Evolutionary conservation across 116 monocot species (phyloP).

Genomic region (Phalaenopsis hybrid): DNA sequence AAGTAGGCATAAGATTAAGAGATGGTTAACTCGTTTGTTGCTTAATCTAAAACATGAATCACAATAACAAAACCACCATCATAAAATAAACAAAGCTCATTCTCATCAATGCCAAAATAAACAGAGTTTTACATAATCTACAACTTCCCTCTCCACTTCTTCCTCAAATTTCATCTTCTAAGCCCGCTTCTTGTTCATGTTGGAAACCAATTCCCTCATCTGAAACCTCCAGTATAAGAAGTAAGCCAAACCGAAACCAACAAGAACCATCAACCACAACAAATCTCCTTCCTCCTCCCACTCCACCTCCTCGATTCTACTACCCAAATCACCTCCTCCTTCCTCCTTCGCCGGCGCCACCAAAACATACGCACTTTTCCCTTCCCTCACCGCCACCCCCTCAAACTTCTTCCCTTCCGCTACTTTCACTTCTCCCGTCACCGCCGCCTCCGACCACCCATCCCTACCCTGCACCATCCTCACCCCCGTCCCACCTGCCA

Average conservation of each 20-base stretch:
- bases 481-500: conserved; percentile 13
- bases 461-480: conserved; percentile 44
- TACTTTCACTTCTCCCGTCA: conserved; percentile 29
- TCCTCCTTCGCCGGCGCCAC: conserved; percentile 19
- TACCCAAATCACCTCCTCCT: not conserved
- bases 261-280: conserved; percentile 45
- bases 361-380: conserved; percentile 39
- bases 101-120: not conserved
- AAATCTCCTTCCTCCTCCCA: conserved; percentile 68
- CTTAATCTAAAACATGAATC: too few relatives aligned
- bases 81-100: too few relatives aligned
- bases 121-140: not conserved
- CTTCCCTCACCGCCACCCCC: conserved; percentile 51
- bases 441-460: conserved; percentile 52
- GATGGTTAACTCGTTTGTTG: too few relatives aligned
- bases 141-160: not conserved
- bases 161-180: conserved; percentile 1
- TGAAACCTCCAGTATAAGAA: conserved; percentile 86
- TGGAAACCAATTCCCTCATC: conserved; percentile 54
- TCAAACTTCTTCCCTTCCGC: conserved; percentile 17
- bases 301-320: conserved; percentile 69
- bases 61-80: too few relatives aligned
- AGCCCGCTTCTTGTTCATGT: conserved; percentile 66
- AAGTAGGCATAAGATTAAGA: too few relatives aligned
- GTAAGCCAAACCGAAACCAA: conserved; percentile 53